A percentile compares a stretch with the other conserved stretches of the same genome.
phyloP scores from a whole-genome alignment of 768 basidiomycete species.

The Mycena leptocephala region DNA sequence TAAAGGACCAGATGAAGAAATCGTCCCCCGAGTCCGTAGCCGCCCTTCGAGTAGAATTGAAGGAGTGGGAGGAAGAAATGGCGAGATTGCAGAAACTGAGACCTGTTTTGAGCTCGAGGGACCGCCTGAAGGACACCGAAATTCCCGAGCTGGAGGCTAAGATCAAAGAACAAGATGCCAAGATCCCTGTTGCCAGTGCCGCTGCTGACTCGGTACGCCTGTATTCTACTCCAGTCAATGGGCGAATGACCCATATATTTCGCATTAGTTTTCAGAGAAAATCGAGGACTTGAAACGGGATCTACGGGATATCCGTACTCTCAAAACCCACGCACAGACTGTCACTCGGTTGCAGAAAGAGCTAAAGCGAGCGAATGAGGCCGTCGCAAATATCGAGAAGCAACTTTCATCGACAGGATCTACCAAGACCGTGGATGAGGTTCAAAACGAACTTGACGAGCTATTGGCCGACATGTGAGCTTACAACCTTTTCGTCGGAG shows the following conservation, averaged over 20 bases:
- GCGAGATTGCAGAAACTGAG: conserved; percentile 70
- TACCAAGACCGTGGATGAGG: conserved; percentile 87
- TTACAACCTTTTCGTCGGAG: neutral
- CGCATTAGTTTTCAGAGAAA: conserved; percentile 65
- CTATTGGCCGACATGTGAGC: conserved; percentile 79
- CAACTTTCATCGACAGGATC: conserved; percentile 83
- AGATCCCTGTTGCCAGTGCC: conserved; percentile 66
- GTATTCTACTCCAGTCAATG: neutral
- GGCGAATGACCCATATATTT: conserved; percentile 3
- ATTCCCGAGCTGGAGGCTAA: conserved; percentile 77
- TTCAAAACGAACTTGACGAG: conserved; percentile 83
- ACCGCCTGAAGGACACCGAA: conserved; percentile 73
- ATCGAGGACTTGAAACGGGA: conserved; percentile 71
- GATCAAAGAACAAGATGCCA: conserved; percentile 70
- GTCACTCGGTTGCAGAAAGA: conserved; percentile 75
- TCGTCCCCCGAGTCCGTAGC: conserved; percentile 63
- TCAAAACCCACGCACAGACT: conserved; percentile 76
- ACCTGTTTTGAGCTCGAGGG: conserved; percentile 68
- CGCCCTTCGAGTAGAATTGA: conserved; percentile 63
- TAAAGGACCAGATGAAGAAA: conserved; percentile 75
- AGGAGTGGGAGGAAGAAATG: conserved; percentile 75
- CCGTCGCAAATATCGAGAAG: conserved; percentile 76
- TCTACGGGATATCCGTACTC: conserved; percentile 69
- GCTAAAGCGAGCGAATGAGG: conserved; percentile 70
- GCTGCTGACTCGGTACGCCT: conserved; percentile 75